Conservation (phyloP, 2,329 filamentous ascomycete genomes). For the Ilyonectria mors-panacis region DNA sequence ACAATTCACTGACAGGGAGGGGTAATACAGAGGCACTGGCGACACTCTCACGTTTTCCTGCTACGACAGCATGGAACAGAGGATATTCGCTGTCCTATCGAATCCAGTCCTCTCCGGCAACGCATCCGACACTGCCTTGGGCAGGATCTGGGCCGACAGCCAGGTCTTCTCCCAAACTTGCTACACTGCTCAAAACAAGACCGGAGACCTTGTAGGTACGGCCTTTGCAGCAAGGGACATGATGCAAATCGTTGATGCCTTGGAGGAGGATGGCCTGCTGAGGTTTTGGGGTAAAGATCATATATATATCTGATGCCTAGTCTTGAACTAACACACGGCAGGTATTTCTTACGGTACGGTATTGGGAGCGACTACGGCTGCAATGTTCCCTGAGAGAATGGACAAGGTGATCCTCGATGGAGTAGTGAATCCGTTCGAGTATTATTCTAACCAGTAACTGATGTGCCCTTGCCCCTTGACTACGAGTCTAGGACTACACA, state of each 20-base stretch:
- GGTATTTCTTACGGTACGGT: slow-evolving; percentile 56
- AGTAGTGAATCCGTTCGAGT: slow-evolving; percentile 51
- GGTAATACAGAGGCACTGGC: slow-evolving; percentile 43
- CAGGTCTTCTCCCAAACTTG: slow-evolving; percentile 43
- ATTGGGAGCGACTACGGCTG: slow-evolving; percentile 55
- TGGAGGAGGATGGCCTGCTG: slow-evolving; percentile 56
- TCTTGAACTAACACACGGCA: not conserved
- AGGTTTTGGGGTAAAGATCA: slow-evolving; percentile 55
- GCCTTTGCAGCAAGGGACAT: slow-evolving; percentile 62
- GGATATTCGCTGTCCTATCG: not conserved
- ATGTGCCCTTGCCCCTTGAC: not conserved
- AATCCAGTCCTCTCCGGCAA: slow-evolving; percentile 26
- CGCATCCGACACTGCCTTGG: slow-evolving; percentile 40
- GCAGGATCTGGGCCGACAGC: slow-evolving; percentile 43
- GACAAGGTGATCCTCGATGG: slow-evolving; percentile 53
- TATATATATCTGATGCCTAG: not conserved
- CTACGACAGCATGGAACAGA: slow-evolving; percentile 23
- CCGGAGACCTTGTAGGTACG: slow-evolving; percentile 57
- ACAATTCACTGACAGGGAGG: not conserved
- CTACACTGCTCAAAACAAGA: slow-evolving; percentile 43
- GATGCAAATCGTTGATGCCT: slow-evolving; percentile 60
- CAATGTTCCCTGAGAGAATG: slow-evolving; percentile 57
- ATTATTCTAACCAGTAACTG: slow-evolving; percentile 45
- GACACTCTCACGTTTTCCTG: slow-evolving; percentile 48
- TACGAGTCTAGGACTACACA: too few species aligned